phyloP scores from a whole-genome alignment of 352 stramenopile genomes.

The Halophytophthora polymorphica region DNA sequence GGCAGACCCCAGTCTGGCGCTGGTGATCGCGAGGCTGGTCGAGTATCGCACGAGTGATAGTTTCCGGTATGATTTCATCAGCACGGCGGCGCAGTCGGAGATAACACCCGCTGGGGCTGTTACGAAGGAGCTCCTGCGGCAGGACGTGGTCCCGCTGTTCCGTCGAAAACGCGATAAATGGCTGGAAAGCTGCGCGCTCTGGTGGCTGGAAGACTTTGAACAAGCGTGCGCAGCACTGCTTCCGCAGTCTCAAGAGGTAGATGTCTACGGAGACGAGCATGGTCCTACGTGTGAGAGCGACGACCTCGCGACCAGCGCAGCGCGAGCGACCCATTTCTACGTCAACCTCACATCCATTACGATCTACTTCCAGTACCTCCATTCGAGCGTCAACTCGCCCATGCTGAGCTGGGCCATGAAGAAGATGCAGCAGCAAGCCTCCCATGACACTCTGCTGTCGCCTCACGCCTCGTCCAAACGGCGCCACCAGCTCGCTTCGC shows the following conservation, averaged over 20 bases:
- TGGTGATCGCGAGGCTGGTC: slow-evolving; percentile 87
- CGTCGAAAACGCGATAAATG: slow-evolving; percentile 56
- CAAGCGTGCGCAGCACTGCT: slow-evolving; percentile 66
- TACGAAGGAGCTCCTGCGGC: slow-evolving; percentile 55
- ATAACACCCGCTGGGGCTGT: slow-evolving; percentile 56
- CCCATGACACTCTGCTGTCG: slow-evolving; percentile 14
- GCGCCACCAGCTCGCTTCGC: slow-evolving; percentile 39
- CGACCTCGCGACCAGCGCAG: slow-evolving; percentile 36
- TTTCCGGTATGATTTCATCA: slow-evolving; percentile 59
- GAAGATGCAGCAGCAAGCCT: slow-evolving; percentile 33
- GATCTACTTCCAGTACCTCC: slow-evolving; percentile 81
- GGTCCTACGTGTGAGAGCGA: slow-evolving; percentile 7
- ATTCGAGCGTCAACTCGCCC: slow-evolving; percentile 62
- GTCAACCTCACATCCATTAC: slow-evolving; percentile 83
- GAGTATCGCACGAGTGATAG: slow-evolving; percentile 62
- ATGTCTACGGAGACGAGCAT: slow-evolving; percentile 28
- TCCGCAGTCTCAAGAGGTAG: slow-evolving; percentile 63
- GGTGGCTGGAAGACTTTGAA: slow-evolving; percentile 87
- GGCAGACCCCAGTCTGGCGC: slow-evolving; percentile 84
- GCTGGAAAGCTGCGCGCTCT: slow-evolving; percentile 76
- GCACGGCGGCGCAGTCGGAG: slow-evolving; percentile 29
- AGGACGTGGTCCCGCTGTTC: slow-evolving; percentile 70
- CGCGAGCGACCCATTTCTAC: slow-evolving; percentile 65
- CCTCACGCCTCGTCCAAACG: slow-evolving; percentile 8
- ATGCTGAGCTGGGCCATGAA: slow-evolving; percentile 64